phyloP scores from a whole-genome alignment of 306 rosid genomes.

The Dryas alaskensis region DNA sequence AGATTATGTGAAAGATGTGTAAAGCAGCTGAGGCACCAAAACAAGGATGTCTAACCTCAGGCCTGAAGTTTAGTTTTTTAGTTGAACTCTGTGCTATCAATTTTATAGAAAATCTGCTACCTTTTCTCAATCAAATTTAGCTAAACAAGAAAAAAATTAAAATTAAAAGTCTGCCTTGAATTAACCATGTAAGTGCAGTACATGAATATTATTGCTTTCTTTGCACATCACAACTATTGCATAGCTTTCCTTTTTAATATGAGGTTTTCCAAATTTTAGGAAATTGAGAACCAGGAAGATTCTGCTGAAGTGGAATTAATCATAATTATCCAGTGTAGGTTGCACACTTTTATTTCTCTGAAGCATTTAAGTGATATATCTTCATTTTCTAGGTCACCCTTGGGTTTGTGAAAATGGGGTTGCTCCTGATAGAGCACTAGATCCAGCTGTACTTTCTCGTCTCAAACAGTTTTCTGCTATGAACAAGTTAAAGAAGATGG shows the following conservation, averaged over 20 bases:
- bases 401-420: conserved; percentile 99
- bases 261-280: neutral
- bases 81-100: conserved; percentile 15
- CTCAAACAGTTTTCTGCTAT: conserved; percentile 97
- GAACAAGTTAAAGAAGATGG: conserved; percentile 99
- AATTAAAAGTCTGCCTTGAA: neutral
- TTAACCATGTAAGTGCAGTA: neutral
- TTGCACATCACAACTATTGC: neutral
- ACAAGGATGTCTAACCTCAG: neutral
- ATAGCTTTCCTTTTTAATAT: neutral
- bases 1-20: neutral
- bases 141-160: too few relatives aligned
- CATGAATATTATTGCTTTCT: neutral
- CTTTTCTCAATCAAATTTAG: neutral
- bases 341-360: neutral
- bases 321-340: conserved; percentile 19
- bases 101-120: neutral
- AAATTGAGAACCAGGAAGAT: conserved; percentile 1
- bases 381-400: conserved; percentile 77
- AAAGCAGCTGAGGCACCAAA: neutral
- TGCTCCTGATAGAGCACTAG: conserved; percentile 97
- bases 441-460: conserved; percentile 98
- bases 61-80: neutral
- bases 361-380: conserved; percentile 23
- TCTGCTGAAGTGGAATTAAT: conserved; percentile 11